Evolutionary conservation across 2,329 filamentous ascomycete genomes (phyloP).

Genomic region (Coniochaeta pulveracea): DNA sequence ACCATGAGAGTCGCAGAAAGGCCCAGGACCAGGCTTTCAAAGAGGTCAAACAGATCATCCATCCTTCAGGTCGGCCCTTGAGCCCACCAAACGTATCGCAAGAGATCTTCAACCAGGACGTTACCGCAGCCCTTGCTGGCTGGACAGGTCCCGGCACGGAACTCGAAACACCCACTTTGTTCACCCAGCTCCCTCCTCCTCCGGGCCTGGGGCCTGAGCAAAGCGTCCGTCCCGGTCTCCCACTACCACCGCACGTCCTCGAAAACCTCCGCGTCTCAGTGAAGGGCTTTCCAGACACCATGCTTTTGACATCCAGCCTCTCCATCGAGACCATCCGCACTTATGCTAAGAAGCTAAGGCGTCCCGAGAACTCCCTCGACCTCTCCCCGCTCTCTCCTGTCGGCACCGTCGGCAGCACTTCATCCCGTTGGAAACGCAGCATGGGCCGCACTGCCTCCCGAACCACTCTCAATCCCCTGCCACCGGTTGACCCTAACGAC

Average conservation of each 20-base stretch:
- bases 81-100: too few species aligned
- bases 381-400: slow-evolving; percentile 1
- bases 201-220: slow-evolving; percentile 7
- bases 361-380: slow-evolving; percentile 14
- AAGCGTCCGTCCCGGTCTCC: not conserved
- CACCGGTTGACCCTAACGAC: not conserved
- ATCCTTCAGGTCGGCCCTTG: too few species aligned
- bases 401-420: not conserved
- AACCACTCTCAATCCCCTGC: slow-evolving; percentile 7
- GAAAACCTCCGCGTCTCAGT: slow-evolving; percentile 43
- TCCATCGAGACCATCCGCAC: slow-evolving; percentile 46
- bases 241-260: slow-evolving; percentile 37
- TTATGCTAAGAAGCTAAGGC: slow-evolving; percentile 41
- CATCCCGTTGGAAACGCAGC: not conserved
- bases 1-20: too few species aligned
- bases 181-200: not conserved
- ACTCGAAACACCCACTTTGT: too few species aligned
- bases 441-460: slow-evolving; percentile 8
- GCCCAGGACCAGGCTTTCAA: too few species aligned
- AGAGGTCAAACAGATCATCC: too few species aligned
- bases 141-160: too few species aligned
- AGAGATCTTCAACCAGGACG: too few species aligned
- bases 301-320: slow-evolving; percentile 42
- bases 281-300: slow-evolving; percentile 46
- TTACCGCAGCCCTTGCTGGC: too few species aligned